Evolutionary conservation across 805 yeast species (phyloP).

Genomic region (Brettanomyces sp.): DNA sequence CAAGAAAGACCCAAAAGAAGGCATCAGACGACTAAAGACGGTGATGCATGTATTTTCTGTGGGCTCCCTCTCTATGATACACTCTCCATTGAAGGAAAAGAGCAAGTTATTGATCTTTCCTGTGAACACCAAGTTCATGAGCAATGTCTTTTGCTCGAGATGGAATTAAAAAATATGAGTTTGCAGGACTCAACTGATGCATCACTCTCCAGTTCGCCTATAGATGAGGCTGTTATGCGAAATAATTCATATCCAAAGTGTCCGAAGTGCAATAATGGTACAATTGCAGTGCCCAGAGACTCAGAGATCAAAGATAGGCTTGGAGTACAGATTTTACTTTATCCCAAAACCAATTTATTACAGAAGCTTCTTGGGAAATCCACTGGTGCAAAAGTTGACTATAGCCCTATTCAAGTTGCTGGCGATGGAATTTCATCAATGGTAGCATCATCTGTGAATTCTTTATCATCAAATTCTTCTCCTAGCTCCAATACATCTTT

Average conservation of each 20-base stretch:
- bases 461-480: too few species aligned
- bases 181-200: constrained; percentile 3
- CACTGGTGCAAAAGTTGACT: too few species aligned
- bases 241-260: constrained; percentile 14
- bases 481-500: too few species aligned
- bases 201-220: background rate
- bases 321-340: constrained; percentile 8
- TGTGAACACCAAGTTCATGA: constrained; percentile 55
- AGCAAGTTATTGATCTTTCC: constrained; percentile 34
- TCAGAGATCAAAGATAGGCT: constrained; percentile 11
- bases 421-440: too few species aligned
- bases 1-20: background rate
- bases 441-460: too few species aligned
- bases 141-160: constrained; percentile 40
- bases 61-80: constrained; percentile 39
- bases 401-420: too few species aligned
- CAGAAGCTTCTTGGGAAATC: too few species aligned
- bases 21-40: background rate
- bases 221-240: constrained; percentile 1
- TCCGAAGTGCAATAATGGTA: constrained; percentile 11
- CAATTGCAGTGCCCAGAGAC: constrained; percentile 17
- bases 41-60: constrained; percentile 29
- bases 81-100: constrained; percentile 29
- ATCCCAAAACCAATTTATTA: background rate
- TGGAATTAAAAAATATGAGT: constrained; percentile 17